Conservation (phyloP, 441 rosid species). For the Arabidopsis lyrata region DNA sequence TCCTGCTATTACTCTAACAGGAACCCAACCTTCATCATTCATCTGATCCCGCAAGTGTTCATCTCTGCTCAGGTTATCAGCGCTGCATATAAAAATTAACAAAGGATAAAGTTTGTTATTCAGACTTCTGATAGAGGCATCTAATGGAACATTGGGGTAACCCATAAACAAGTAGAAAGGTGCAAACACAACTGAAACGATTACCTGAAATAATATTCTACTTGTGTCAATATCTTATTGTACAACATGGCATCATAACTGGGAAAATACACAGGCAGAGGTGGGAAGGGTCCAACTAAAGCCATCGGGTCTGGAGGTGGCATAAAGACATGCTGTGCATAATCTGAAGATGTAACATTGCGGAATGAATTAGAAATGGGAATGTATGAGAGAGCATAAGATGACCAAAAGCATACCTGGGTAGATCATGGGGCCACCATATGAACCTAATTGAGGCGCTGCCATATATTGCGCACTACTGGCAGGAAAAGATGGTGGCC, state of each 20-base stretch:
- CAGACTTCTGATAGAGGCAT: neutral
- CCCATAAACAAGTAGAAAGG: slow-evolving; percentile 26
- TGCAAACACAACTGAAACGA: slow-evolving; percentile 20
- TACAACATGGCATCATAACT: slow-evolving; percentile 60
- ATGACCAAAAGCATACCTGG: slow-evolving; percentile 55
- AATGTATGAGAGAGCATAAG: slow-evolving; percentile 24
- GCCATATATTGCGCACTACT: slow-evolving; percentile 53
- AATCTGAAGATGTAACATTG: slow-evolving; percentile 47
- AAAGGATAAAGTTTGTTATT: slow-evolving; percentile 11
- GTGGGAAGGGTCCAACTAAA: slow-evolving; percentile 37
- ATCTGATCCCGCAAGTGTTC: slow-evolving; percentile 73
- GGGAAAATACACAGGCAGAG: slow-evolving; percentile 56
- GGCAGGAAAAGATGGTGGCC: slow-evolving; percentile 58
- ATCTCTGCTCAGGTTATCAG: slow-evolving; percentile 80
- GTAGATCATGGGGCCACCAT: slow-evolving; percentile 60
- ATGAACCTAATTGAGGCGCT: slow-evolving; percentile 55
- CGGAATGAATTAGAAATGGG: slow-evolving; percentile 43
- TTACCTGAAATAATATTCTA: slow-evolving; percentile 89
- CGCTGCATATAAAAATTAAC: slow-evolving; percentile 54
- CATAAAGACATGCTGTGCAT: slow-evolving; percentile 28
- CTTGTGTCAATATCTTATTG: slow-evolving; percentile 64
- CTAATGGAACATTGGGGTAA: slow-evolving; percentile 1
- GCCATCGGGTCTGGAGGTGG: slow-evolving; percentile 45
- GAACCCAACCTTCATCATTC: slow-evolving; percentile 93
- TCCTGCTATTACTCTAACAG: slow-evolving; percentile 71